phyloP scores from a whole-genome alignment of 108 stramenopile species.

The Cyclotella atomus region DNA sequence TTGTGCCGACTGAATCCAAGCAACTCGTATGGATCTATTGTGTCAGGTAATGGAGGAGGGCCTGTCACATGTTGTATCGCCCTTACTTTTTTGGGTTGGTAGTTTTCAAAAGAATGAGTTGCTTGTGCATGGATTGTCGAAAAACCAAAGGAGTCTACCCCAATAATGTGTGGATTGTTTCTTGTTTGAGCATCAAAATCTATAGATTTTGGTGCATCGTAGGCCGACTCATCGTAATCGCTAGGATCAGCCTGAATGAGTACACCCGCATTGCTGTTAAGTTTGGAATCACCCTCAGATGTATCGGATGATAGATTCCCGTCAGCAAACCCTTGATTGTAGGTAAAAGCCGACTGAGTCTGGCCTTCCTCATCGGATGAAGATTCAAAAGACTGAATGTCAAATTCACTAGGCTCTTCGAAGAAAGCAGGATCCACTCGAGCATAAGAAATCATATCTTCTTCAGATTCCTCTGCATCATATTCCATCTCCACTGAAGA shows the following conservation, averaged over 20 bases:
- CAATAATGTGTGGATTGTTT: not conserved
- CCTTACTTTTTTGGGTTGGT: not conserved
- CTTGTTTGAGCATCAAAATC: not conserved
- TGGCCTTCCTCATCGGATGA: too few species aligned
- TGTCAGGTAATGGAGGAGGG: conserved; percentile 33
- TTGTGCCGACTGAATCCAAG: conserved; percentile 34
- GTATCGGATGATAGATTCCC: too few species aligned
- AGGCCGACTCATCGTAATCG: not conserved
- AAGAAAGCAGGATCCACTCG: not conserved
- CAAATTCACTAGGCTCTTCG: not conserved
- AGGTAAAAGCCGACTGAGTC: too few species aligned
- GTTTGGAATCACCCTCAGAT: not conserved
- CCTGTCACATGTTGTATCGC: conserved; percentile 19
- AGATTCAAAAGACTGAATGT: not conserved
- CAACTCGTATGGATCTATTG: conserved; percentile 47
- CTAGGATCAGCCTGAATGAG: not conserved
- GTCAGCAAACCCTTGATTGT: too few species aligned
- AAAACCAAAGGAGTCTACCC: not conserved
- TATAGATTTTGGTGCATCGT: too few species aligned
- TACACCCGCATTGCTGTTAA: not conserved
- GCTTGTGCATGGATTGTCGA: not conserved
- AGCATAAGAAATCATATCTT: not conserved
- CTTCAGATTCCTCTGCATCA: not conserved
- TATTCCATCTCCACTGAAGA: not conserved
- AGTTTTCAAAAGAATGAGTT: not conserved